A percentile compares a stretch with the other conserved stretches of the same genome.
Evolutionary conservation across 2,329 filamentous ascomycete genomes (phyloP).

Genomic region (Alternaria conjuncta): DNA sequence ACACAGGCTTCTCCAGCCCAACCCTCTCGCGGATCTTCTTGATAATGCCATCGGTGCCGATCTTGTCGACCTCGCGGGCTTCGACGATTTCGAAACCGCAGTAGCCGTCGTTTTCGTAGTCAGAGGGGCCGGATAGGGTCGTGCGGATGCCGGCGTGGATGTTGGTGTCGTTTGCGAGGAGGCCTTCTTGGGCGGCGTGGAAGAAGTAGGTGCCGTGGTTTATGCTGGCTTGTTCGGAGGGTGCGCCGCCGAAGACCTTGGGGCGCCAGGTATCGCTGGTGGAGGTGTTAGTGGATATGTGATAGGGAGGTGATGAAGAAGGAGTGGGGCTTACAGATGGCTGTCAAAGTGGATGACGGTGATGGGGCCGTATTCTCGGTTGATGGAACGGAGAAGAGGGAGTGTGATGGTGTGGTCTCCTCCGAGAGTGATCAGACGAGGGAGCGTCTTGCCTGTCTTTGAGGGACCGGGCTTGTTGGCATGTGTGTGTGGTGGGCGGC

Average conservation of each 20-base stretch:
- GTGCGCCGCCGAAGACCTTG: slow-evolving; percentile 85
- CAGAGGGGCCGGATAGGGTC: slow-evolving; percentile 76
- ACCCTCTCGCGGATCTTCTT: slow-evolving; percentile 78
- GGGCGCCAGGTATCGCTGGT: slow-evolving; percentile 70
- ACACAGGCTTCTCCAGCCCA: slow-evolving; percentile 76
- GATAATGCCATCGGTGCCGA: slow-evolving; percentile 76
- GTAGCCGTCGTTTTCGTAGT: slow-evolving; percentile 86
- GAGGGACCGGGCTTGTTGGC: slow-evolving; percentile 71
- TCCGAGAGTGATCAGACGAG: slow-evolving; percentile 78
- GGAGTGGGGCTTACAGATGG: slow-evolving; percentile 55
- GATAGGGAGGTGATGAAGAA: no score
- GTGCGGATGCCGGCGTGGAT: slow-evolving; percentile 89
- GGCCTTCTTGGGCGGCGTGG: slow-evolving; percentile 77
- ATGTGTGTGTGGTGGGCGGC: slow-evolving; percentile 72
- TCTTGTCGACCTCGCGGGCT: slow-evolving; percentile 72
- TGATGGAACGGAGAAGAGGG: slow-evolving; percentile 63
- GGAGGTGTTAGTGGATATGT: background rate
- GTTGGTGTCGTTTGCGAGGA: slow-evolving; percentile 81
- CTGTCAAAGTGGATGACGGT: slow-evolving; percentile 70
- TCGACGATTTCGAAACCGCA: slow-evolving; percentile 85
- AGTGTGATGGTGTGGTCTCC: slow-evolving; percentile 67
- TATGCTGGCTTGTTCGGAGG: slow-evolving; percentile 75
- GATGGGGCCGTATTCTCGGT: slow-evolving; percentile 71
- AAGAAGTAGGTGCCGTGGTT: slow-evolving; percentile 93
- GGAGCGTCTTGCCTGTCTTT: slow-evolving; percentile 76